A percentile compares a stretch with the other conserved stretches of the same genome.
Conservation (phyloP, 108 stramenopile genomes). For the Asterionellopsis glacialis region DNA sequence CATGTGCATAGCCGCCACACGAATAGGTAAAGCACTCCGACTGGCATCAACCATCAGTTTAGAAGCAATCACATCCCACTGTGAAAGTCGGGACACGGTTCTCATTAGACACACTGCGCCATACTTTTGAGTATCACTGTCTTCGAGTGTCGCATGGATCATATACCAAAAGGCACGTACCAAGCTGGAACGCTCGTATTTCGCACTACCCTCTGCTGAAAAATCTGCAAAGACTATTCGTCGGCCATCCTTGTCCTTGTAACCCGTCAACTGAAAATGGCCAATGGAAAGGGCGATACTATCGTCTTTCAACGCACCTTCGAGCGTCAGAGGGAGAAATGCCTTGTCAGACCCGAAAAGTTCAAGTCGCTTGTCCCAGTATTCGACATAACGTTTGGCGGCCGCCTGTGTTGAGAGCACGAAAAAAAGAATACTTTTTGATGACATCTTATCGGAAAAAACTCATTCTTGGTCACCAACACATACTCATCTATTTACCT, state of each 20-base stretch:
- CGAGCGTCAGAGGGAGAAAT: constrained; percentile 8
- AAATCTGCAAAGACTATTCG: constrained; percentile 41
- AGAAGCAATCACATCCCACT: too few species aligned
- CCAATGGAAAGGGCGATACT: constrained; percentile 25
- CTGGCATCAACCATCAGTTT: neutral
- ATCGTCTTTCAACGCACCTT: constrained; percentile 25
- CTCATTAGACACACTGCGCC: neutral
- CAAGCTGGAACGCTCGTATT: constrained; percentile 24
- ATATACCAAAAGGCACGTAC: neutral
- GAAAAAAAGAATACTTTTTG: too few species aligned
- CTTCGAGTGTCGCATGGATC: neutral
- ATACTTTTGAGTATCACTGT: neutral
- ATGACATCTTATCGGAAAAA: too few species aligned
- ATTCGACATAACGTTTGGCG: neutral
- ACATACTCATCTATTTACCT: too few species aligned
- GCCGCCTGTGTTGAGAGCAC: neutral
- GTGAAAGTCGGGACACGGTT: neutral
- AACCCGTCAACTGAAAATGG: constrained; percentile 13
- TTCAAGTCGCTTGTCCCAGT: constrained; percentile 9
- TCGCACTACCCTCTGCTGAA: constrained; percentile 22
- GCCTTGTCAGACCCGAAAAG: constrained; percentile 1
- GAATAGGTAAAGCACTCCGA: neutral
- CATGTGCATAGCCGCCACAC: neutral
- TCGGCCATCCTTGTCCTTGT: constrained; percentile 30
- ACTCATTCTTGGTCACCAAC: too few species aligned